These are phyloP conservation scores for Alternaria gaisen DNA, from an alignment of 2,329 filamentous ascomycete genomes.

Conservation along the genomic window DNA sequence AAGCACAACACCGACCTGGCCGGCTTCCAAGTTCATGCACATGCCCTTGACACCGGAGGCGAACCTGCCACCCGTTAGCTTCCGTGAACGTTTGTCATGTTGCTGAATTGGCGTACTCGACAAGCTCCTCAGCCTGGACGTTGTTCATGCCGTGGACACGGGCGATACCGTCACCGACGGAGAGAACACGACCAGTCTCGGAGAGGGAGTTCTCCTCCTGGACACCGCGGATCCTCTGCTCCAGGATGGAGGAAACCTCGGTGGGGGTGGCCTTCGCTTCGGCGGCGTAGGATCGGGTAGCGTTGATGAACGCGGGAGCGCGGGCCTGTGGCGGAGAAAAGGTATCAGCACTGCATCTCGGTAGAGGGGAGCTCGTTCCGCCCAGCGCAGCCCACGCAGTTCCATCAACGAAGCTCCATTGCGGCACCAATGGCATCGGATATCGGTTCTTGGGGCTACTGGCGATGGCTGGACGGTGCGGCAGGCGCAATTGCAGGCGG, in stretches of 20 bases:
- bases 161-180: conserved; percentile 99
- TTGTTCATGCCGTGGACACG: conserved; percentile 99
- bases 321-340: conserved; percentile 73
- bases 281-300: conserved; percentile 85
- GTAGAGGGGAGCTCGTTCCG: conserved; percentile 44
- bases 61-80: conserved; percentile 71
- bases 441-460: conserved; percentile 44
- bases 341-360: conserved; percentile 55
- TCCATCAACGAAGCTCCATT: conserved; percentile 46
- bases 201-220: conserved; percentile 95
- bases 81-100: conserved; percentile 16
- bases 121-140: conserved; percentile 99
- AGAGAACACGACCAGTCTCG: conserved; percentile 98
- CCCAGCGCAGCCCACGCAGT: conserved; percentile 53
- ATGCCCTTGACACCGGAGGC: conserved; percentile 99
- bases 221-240: conserved; percentile 98
- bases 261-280: conserved; percentile 95
- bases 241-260: conserved; percentile 98
- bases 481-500: conserved; percentile 53
- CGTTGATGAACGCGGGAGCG: conserved; percentile 81
- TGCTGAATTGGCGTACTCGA: conserved; percentile 78
- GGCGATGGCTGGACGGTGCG: conserved; percentile 41
- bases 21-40: conserved; percentile 99
- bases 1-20: conserved; percentile 99
- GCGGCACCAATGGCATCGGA: conserved; percentile 50